Base-by-base conservation (phyloP, 371 early-diverging fungal species). In the Mucor circinelloides region DNA sequence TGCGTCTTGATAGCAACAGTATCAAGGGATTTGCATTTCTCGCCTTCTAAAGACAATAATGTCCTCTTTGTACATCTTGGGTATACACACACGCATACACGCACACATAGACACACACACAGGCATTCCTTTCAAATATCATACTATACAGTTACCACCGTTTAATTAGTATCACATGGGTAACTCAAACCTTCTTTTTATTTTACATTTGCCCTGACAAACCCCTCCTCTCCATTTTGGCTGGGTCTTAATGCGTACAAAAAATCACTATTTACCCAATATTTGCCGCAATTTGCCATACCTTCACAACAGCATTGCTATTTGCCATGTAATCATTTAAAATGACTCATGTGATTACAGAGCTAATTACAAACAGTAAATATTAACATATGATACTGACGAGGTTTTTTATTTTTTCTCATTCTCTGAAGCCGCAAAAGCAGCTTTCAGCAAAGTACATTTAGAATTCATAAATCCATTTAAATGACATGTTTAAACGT, bases 261-360 rank as follows among this genome's bases (percentile, higher is more conserved):
- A 32, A 15, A 5, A 25, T 54, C 42, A 13, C 3, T 17, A 40
- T 68, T 68, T 68, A 68, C 68, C 68, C 68, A 68, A 17, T 32
- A 38, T 68, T 63, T 68, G 68, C 68, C 68, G 68, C 52, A 44
- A 15, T 68, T 68, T 68, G 68, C 68, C 68, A 63, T 46, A 6
- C 36, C 2, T 23, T 28, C 31, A 30, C 36, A 36, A 36, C 36
- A 36, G 8, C 13, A 36, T 12, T 60, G 27, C 27, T 17, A 17
- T 30, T 30, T 13, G 48, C 23, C 23, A n/a, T 42, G 34, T 7
- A 44, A 25, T 62, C 30, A 44, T 30, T 67, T 15, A 48, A 28
- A 2, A 40, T 21, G 25, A 60, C 60, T 67, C 67, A 67, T 67
- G 68, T 62, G 63, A 62, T 68, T 58, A 9, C 10, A 46, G 9